A percentile compares a stretch with the other conserved stretches of the same genome.
Evolutionary conservation across 805 yeast species (phyloP).

Genomic region (Jamesozyma rosinii): DNA sequence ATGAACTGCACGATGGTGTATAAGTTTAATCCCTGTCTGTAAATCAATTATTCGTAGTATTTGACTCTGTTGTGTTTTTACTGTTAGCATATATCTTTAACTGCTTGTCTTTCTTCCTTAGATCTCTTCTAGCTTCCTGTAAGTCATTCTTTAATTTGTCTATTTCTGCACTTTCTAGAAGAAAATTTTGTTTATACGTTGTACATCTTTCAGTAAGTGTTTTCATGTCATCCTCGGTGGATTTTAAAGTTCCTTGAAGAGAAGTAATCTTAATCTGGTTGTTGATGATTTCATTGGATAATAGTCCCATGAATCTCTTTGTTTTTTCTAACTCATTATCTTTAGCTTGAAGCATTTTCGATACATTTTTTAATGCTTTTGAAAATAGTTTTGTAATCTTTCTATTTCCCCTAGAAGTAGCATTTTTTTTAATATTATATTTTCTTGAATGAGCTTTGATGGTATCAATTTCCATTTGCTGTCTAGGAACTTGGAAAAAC

Average conservation of each 20-base stretch:
- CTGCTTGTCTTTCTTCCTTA: no score
- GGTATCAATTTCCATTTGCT: neutral
- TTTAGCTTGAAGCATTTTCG: constrained; percentile 7
- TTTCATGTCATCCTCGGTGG: neutral
- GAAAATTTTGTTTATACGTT: neutral
- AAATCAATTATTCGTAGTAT: no score
- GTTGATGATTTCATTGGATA: constrained; percentile 14
- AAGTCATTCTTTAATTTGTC: neutral
- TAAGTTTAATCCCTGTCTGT: no score
- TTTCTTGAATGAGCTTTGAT: neutral
- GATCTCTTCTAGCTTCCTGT: no score
- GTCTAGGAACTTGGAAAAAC: no score
- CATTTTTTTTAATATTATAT: no score
- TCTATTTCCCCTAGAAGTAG: neutral
- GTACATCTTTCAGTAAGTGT: neutral
- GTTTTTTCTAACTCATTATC: constrained; percentile 11
- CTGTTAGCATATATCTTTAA: no score
- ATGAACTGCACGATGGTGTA: no score
- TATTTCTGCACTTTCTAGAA: neutral
- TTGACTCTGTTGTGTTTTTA: no score
- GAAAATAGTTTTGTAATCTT: neutral
- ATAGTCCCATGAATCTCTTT: constrained; percentile 6
- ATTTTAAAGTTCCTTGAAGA: constrained; percentile 7
- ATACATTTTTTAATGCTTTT: constrained; percentile 4
- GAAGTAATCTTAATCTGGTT: constrained; percentile 17